Conservation (phyloP, 2,329 filamentous ascomycete species). For the Neopestalotiopsis clavispora region DNA sequence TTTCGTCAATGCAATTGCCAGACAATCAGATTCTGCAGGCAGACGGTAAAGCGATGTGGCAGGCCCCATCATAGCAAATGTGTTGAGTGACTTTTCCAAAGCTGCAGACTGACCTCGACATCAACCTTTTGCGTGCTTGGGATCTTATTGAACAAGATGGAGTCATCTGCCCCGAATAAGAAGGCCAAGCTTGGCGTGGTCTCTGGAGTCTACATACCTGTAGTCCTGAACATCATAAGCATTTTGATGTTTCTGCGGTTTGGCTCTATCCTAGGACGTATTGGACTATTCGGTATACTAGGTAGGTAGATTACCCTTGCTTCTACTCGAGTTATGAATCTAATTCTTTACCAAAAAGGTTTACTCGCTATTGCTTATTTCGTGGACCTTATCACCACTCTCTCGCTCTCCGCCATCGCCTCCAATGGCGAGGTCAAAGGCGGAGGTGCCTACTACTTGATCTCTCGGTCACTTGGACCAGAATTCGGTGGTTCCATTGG, state of each 20-base stretch:
- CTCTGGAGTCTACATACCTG: slow-evolving; percentile 83
- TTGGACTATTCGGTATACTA: slow-evolving; percentile 79
- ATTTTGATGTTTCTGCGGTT: slow-evolving; percentile 94
- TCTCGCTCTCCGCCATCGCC: slow-evolving; percentile 87
- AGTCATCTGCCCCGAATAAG: slow-evolving; percentile 37
- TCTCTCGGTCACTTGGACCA: slow-evolving; percentile 82
- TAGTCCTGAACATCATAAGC: slow-evolving; percentile 86
- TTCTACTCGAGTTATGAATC: slow-evolving; percentile 1
- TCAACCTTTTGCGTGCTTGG: not conserved
- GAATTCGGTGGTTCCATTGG: slow-evolving; percentile 91
- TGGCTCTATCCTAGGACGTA: slow-evolving; percentile 81
- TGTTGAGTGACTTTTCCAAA: not conserved
- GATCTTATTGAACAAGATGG: slow-evolving; percentile 32
- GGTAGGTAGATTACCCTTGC: slow-evolving; percentile 53
- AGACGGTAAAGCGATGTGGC: not conserved
- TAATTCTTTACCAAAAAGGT: slow-evolving; percentile 46
- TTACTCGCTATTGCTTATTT: slow-evolving; percentile 78
- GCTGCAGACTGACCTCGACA: not conserved
- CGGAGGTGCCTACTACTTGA: slow-evolving; percentile 87
- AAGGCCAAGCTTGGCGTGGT: slow-evolving; percentile 74
- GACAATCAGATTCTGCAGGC: not conserved
- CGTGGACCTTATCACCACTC: slow-evolving; percentile 82
- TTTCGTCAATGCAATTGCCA: not conserved
- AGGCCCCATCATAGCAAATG: not conserved
- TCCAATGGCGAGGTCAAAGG: slow-evolving; percentile 89